Evolutionary conservation across 257 asterid genomes (phyloP), one percentile per base, ranked within the genome.

Genomic region (Solanum neorickii): DNA sequence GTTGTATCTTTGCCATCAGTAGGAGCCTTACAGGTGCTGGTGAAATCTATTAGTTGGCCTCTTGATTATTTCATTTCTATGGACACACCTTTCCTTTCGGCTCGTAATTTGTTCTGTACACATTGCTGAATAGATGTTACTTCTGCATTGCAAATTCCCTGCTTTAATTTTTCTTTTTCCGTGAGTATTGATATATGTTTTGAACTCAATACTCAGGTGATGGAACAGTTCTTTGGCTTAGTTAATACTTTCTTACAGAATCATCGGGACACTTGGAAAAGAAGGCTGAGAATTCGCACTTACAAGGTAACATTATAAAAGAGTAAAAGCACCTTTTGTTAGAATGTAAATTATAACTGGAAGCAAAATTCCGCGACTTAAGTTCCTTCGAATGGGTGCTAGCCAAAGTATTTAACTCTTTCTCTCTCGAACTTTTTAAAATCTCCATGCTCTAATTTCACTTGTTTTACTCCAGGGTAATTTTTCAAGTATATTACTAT

Each of bases 191-290:
- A 80, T 80, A 6, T 49, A 60, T 35, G 72, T 66, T 49, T 87
- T 33, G 62, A 87, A 86, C 59, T 69, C 86, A 60, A 66, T 85
- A 78, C 90, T 93, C 96, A 96, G 99, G 99, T 96, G 84, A 97
- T 97, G 98, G 99, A 97, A 82, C 99, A 97, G 90, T 97, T 97
- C 86, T 97, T 97, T 83, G 96, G 95, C 83, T 91, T 97, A 91
- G 99, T 97, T 29, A 97, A 97, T 92, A 97, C 97, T 85, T 97
- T 97, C 94, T 91, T 97, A 91, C 96, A 93, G 91, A 97, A 94
- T 88, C 97, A 95, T 86, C 98, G 98, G 68, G 98, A 95, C 88
- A 91, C 98, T 3, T 92, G 95, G 96, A 94, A 92, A 94, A 91
- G 99, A 89, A 93, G 94, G 89, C 92, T 97, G 87, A 91, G 95